Evolutionary conservation across 208 protist species (phyloP).

Genomic region (Balamuthia mandrillaris): DNA sequence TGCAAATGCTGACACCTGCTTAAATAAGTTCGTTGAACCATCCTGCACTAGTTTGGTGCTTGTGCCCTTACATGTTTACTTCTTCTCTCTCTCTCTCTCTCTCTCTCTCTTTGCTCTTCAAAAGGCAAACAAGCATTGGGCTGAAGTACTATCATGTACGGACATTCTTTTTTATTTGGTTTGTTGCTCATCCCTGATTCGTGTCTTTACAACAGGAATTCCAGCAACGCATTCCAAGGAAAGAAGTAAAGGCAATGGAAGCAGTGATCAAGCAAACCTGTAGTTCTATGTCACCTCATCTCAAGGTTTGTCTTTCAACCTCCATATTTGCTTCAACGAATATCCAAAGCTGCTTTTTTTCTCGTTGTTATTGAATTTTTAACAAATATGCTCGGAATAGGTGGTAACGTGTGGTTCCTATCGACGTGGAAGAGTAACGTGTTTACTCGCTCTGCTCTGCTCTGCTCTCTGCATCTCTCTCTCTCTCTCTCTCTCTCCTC

Average conservation of each 20-base stretch:
- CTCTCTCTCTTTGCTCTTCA: neutral
- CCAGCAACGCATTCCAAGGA: constrained; percentile 4
- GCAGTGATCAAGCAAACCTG: neutral
- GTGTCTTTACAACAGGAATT: neutral
- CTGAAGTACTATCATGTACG: constrained; percentile 12
- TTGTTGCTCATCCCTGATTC: no score
- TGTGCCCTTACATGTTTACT: no score
- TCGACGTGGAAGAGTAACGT: no score
- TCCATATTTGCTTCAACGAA: no score
- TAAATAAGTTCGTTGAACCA: neutral
- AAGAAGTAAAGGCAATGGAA: neutral
- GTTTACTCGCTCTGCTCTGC: no score
- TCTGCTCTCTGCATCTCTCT: neutral
- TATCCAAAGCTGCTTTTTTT: no score
- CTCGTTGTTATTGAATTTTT: no score
- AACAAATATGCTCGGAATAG: no score
- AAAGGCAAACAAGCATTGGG: neutral
- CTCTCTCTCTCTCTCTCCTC: neutral
- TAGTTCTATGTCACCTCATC: constrained; percentile 14
- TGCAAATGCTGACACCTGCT: neutral
- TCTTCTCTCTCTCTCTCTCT: no score
- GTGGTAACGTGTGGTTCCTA: constrained; percentile 32
- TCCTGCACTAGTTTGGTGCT: neutral
- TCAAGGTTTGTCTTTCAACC: no score
- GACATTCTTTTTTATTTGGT: neutral